These are phyloP conservation scores for Cystobasidium ongulense DNA, from an alignment of 768 basidiomycete genomes.

Conservation along the genomic window DNA sequence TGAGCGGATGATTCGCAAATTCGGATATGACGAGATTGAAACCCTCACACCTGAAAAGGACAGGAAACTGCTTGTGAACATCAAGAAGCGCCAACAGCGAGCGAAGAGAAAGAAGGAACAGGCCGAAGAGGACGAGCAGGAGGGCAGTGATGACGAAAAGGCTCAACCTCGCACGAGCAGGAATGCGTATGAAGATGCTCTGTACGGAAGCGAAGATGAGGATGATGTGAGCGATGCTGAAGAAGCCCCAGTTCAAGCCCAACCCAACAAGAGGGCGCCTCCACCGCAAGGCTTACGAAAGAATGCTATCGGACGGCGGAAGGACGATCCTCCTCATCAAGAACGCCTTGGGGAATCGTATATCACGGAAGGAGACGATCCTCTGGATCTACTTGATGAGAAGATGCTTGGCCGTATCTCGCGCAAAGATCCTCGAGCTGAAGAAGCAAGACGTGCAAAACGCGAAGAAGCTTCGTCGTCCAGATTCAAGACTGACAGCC, in stretches of 20 bases:
- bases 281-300: conserved; percentile 20
- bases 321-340: conserved; percentile 46
- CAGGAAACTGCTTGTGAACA: conserved; percentile 79
- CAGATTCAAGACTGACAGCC: conserved; percentile 66
- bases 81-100: conserved; percentile 88
- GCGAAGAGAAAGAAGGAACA: conserved; percentile 76
- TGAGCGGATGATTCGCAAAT: conserved; percentile 84
- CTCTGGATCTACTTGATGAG: conserved; percentile 86
- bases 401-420: conserved; percentile 47
- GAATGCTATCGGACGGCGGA: conserved; percentile 46
- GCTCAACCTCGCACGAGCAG: conserved; percentile 49
- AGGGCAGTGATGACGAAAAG: conserved; percentile 48
- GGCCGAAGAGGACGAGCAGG: conserved; percentile 50
- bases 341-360: conserved; percentile 51
- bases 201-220: conserved; percentile 91
- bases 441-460: background rate
- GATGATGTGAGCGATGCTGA: conserved; percentile 52
- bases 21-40: conserved; percentile 72
- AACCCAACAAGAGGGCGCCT: conserved; percentile 49
- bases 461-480: conserved; percentile 43
- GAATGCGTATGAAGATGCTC: conserved; percentile 90
- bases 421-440: conserved; percentile 40
- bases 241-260: conserved; percentile 31
- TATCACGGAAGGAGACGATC: conserved; percentile 76
- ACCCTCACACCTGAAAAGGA: conserved; percentile 67